phyloP scores from a whole-genome alignment of 2,329 filamentous ascomycete species.

The Monilinia aucupariae region DNA sequence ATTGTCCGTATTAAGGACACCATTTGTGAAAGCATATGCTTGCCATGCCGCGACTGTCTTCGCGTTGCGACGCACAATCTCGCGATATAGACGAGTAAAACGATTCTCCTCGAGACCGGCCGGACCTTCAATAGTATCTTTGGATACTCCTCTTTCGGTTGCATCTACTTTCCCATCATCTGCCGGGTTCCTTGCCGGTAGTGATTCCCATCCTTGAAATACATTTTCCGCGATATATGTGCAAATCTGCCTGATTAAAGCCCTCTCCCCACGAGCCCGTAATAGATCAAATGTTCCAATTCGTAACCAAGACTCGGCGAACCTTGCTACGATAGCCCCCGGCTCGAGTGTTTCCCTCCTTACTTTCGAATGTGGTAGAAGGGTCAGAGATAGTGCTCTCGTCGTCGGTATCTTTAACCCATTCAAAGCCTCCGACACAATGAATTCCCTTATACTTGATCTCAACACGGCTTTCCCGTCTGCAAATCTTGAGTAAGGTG shows the following conservation, averaged over 20 bases:
- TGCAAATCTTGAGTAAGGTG: conserved; percentile 92
- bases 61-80: conserved; percentile 81
- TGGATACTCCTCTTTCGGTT: conserved; percentile 44
- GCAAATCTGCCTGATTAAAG: conserved; percentile 65
- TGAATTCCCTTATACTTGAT: conserved; percentile 88
- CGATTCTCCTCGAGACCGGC: conserved; percentile 71
- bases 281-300: conserved; percentile 97
- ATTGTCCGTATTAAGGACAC: conserved; percentile 96
- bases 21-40: conserved; percentile 98
- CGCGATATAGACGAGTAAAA: conserved; percentile 80
- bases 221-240: conserved; percentile 85
- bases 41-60: conserved; percentile 89
- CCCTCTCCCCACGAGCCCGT: conserved; percentile 72
- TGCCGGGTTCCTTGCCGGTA: conserved; percentile 57
- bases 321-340: conserved; percentile 85
- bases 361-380: conserved; percentile 68
- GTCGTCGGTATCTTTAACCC: conserved; percentile 83
- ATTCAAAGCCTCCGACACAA: conserved; percentile 85
- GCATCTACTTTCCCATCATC: conserved; percentile 44
- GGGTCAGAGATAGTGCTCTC: conserved; percentile 73
- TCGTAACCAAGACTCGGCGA: conserved; percentile 85
- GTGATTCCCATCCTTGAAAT: conserved; percentile 78
- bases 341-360: conserved; percentile 77
- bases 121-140: conserved; percentile 60
- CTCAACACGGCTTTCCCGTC: conserved; percentile 91